Conservation (phyloP, 2,329 filamentous ascomycete genomes). For the Alternaria panax region DNA sequence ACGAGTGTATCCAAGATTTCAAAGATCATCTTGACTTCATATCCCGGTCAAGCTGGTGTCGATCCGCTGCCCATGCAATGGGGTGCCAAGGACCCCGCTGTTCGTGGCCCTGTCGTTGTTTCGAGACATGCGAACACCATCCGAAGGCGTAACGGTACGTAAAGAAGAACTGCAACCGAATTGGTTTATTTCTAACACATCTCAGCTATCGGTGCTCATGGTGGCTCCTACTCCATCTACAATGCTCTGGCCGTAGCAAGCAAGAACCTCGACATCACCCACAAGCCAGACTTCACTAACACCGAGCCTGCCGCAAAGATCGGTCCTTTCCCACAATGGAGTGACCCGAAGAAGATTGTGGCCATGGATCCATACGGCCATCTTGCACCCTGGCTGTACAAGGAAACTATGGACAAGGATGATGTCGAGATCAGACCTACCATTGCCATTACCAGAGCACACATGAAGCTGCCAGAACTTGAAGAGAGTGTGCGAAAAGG, state of each 20-base stretch:
- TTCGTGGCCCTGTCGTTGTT: slow-evolving; percentile 87
- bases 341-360: slow-evolving; percentile 90
- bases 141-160: slow-evolving; percentile 76
- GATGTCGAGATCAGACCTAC: slow-evolving; percentile 87
- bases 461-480: slow-evolving; percentile 96
- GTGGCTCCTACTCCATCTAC: slow-evolving; percentile 95
- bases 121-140: slow-evolving; percentile 79
- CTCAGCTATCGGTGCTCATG: slow-evolving; percentile 71
- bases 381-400: slow-evolving; percentile 82
- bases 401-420: slow-evolving; percentile 77
- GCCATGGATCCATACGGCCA: slow-evolving; percentile 97
- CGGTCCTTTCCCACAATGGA: slow-evolving; percentile 89
- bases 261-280: slow-evolving; percentile 83
- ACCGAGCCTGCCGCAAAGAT: slow-evolving; percentile 91
- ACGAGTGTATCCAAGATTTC: slow-evolving; percentile 59
- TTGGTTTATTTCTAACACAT: slow-evolving; percentile 19
- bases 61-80: slow-evolving; percentile 88
- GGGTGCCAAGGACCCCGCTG: slow-evolving; percentile 77
- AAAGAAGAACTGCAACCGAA: not conserved
- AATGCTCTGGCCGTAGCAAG: slow-evolving; percentile 92
- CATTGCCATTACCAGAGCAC: slow-evolving; percentile 88
- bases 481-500: slow-evolving; percentile 85
- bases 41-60: slow-evolving; percentile 92
- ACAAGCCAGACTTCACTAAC: slow-evolving; percentile 80
- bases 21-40: slow-evolving; percentile 78